Conservation (phyloP, 2,329 filamentous ascomycete genomes). For the Aspergillus niger region DNA sequence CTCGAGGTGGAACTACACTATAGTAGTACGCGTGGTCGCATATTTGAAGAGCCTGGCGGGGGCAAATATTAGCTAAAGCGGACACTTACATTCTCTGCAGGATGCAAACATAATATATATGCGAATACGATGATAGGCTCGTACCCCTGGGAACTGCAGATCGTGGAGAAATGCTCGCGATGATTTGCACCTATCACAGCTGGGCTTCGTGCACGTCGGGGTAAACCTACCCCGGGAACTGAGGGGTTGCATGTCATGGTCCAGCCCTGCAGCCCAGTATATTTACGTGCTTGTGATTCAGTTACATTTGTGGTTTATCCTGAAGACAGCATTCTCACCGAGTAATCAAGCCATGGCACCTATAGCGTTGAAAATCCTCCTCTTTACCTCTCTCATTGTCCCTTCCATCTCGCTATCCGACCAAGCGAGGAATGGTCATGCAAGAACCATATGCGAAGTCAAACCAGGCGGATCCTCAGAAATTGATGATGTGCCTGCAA, state of each 20-base stretch:
- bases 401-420: background rate
- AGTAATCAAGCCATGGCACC: background rate
- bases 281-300: too few relatives aligned
- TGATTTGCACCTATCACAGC: constrained; percentile 1
- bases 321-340: background rate
- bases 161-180: background rate
- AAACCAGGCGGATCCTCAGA: constrained; percentile 20
- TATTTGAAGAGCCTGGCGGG: background rate
- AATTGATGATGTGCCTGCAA: constrained; percentile 55
- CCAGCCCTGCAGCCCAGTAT: too few relatives aligned
- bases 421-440: background rate
- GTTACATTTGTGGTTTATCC: too few relatives aligned
- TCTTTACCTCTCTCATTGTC: background rate
- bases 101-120: background rate
- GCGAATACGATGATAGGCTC: background rate
- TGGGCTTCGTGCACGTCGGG: background rate
- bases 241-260: background rate
- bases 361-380: background rate
- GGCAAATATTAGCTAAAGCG: background rate
- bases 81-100: background rate
- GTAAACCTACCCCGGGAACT: constrained; percentile 1
- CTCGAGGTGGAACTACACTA: background rate
- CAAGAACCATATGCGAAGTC: constrained; percentile 11
- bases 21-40: background rate
- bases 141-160: background rate